These are phyloP conservation scores for Carex parvula DNA, from an alignment of 176 grass and related monocot species.

Conservation along the genomic window DNA sequence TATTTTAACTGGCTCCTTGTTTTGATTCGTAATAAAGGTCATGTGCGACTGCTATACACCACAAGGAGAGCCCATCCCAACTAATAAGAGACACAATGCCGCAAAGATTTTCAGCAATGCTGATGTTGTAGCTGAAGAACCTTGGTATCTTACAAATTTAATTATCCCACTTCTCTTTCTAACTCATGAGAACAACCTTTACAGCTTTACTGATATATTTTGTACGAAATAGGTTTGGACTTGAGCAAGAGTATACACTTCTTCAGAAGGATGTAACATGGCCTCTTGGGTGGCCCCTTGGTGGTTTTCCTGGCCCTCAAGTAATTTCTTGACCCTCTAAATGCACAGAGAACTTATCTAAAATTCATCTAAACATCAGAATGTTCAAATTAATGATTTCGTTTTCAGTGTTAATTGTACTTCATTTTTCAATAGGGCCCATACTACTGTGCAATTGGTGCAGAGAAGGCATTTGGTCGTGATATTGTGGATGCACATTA, in stretches of 20 bases:
- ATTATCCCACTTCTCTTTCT: background rate
- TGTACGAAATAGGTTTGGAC: conserved; percentile 59
- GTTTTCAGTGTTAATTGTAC: background rate
- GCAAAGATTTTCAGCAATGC: conserved; percentile 75
- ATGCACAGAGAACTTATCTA: background rate
- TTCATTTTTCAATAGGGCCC: conserved; percentile 46
- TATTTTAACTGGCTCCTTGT: background rate
- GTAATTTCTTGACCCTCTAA: conserved; percentile 22
- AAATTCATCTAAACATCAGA: background rate
- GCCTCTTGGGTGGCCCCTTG: conserved; percentile 88
- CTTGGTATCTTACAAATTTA: conserved; percentile 44
- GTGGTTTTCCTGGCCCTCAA: conserved; percentile 89
- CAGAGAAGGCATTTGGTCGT: conserved; percentile 64
- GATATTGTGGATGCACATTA: conserved; percentile 77
- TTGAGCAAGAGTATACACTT: conserved; percentile 97
- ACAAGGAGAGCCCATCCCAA: conserved; percentile 53
- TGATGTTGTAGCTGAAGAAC: conserved; percentile 60
- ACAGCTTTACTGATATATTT: background rate
- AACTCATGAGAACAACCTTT: background rate
- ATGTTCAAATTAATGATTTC: background rate
- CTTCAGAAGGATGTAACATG: conserved; percentile 88
- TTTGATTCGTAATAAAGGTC: conserved; percentile 28
- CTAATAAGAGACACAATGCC: conserved; percentile 53
- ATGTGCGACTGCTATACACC: conserved; percentile 91
- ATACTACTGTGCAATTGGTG: conserved; percentile 65